These are phyloP conservation scores for Ophiognomonia clavigignenti-juglandacearum DNA, from an alignment of 2,329 filamentous ascomycete genomes.

Conservation along the genomic window DNA sequence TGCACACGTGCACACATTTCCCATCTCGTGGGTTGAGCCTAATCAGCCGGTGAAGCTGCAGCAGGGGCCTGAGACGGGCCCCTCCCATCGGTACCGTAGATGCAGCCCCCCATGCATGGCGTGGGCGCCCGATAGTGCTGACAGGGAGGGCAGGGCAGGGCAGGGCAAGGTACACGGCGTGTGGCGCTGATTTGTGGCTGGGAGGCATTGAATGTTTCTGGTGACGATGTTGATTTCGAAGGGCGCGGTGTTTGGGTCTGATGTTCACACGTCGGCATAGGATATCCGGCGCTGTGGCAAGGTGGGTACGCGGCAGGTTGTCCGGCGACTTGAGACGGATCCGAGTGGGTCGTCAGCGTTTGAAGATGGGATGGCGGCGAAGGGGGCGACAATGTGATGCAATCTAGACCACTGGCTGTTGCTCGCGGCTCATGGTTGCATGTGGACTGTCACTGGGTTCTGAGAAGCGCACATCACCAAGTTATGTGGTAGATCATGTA, in stretches of 20 bases:
- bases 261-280: background rate
- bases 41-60: background rate
- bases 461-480: no score
- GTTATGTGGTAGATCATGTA: no score
- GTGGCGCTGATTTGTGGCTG: no score
- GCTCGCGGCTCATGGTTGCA: background rate
- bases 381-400: background rate
- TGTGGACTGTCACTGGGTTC: background rate
- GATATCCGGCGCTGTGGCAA: background rate
- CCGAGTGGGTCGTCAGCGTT: background rate
- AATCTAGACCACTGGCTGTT: background rate
- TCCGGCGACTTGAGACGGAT: background rate
- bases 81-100: background rate
- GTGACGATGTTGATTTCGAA: no score
- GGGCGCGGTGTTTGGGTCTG: no score
- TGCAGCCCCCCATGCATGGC: background rate
- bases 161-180: no score
- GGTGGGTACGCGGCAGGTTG: background rate
- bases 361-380: background rate
- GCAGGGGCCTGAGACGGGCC: background rate
- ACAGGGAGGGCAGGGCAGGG: no score
- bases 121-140: background rate
- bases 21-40: no score
- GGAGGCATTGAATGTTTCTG: no score
- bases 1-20: no score